Evolutionary conservation across 164 flowering plant genomes (phyloP), one percentile per base, ranked within the genome.

Genomic region (Litsea cubeba): DNA sequence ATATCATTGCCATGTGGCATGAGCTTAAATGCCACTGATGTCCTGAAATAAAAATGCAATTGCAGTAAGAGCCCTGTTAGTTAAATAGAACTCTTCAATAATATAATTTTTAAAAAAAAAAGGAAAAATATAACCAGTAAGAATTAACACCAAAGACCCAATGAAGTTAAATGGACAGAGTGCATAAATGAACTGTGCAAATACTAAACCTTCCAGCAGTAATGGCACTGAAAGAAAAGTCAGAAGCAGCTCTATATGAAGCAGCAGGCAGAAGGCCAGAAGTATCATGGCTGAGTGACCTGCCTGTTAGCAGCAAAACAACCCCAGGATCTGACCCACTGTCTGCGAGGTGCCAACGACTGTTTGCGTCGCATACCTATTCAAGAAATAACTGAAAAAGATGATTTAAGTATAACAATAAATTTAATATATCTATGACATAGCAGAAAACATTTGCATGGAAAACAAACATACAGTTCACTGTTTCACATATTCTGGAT

Each of bases 291-390:
- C 95, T 92, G 23, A 94, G 95, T 40, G 97, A 93, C 84, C 87
- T 94, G 51, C 97, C 98, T 57, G 95, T 91, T 6, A 94, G 82
- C 25, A 94, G 83, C 80, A 94, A 83, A 60, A 94, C 85, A 80
- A 90, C 96, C 71, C 93, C 91, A 72, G 93, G 89, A 35, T 83
- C 74, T 58, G 84, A 85, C 22, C 83, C 89, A 79, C 79, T 74
- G 82, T 92, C 97, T 71, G 97, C 97, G 71, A 87, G 85, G 85
- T 89, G 92, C 97, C 98, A 94, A 67, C 87, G 95, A 72, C 94
- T 91, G 81, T 91, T 94, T 78, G 97, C 94, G 69, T 94, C 98
- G 81, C 93, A 89, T 65, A 91, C 97, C 98, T 94, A 83, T 15
- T 51, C 77, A 76, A 79, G 74, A 77, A 81, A 79, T 20, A 76